Conservation (phyloP, 441 rosid genomes). For the Populus trichocarpa region DNA sequence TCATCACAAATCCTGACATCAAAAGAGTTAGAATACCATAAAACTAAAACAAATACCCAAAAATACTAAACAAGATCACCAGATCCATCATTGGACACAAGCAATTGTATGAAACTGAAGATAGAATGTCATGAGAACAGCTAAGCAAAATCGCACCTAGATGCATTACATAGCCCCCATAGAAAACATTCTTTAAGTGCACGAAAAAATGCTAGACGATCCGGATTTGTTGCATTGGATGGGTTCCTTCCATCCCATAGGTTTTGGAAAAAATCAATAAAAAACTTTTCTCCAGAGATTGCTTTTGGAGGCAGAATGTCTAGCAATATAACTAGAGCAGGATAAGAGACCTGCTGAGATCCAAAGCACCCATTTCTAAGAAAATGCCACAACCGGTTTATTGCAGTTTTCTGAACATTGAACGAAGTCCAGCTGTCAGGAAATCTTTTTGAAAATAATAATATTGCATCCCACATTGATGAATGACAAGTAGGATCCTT, state of each 20-base stretch:
- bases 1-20: conserved; percentile 52
- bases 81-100: conserved; percentile 1
- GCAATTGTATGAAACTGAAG: conserved; percentile 14
- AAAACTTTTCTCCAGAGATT: conserved; percentile 59
- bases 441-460: conserved; percentile 71
- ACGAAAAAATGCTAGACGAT: conserved; percentile 50
- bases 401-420: conserved; percentile 66
- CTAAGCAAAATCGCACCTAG: conserved; percentile 46
- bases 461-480: conserved; percentile 85
- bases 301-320: conserved; percentile 59
- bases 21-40: conserved; percentile 20
- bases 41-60: neutral
- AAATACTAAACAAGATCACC: neutral
- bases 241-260: conserved; percentile 79
- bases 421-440: conserved; percentile 74
- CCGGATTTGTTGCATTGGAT: conserved; percentile 46
- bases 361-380: conserved; percentile 86
- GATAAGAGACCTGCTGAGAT: conserved; percentile 88
- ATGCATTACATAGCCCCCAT: conserved; percentile 75
- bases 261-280: conserved; percentile 67
- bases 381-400: conserved; percentile 71
- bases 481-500: conserved; percentile 84
- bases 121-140: conserved; percentile 10
- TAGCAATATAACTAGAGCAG: conserved; percentile 73
- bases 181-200: conserved; percentile 81